Conservation (phyloP, 2,329 filamentous ascomycete genomes). For the Eurotiales sp. region DNA sequence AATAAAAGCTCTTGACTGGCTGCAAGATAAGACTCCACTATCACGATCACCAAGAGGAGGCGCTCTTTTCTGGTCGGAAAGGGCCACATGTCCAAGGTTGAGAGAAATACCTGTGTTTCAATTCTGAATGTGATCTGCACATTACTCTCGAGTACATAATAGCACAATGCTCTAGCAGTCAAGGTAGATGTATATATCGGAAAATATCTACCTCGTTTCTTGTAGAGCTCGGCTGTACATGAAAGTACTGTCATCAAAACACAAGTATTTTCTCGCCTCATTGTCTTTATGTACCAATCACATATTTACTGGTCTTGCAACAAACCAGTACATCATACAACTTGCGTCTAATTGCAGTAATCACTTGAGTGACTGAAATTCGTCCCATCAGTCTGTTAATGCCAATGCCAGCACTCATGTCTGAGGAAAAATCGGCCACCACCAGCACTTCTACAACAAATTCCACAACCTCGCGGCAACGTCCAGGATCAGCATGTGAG, state of each 20-base stretch:
- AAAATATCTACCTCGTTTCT: slow-evolving; percentile 4
- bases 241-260: not conserved
- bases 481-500: slow-evolving; percentile 64
- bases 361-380: slow-evolving; percentile 10
- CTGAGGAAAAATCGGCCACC: slow-evolving; percentile 9
- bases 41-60: slow-evolving; percentile 4
- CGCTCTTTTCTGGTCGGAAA: slow-evolving; percentile 3
- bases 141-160: not conserved
- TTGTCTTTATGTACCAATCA: not conserved
- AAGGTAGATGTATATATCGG: slow-evolving; percentile 2
- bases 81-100: slow-evolving; percentile 1
- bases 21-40: slow-evolving; percentile 1
- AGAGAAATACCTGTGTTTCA: too few relatives aligned
- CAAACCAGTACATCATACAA: not conserved
- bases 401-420: slow-evolving; percentile 9
- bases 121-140: slow-evolving; percentile 1
- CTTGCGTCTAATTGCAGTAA: not conserved
- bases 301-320: not conserved
- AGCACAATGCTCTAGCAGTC: not conserved
- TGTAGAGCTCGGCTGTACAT: not conserved
- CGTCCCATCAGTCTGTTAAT: slow-evolving; percentile 9
- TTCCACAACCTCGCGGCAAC: slow-evolving; percentile 20
- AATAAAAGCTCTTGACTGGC: not conserved
- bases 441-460: not conserved
- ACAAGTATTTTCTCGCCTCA: not conserved